Evolutionary conservation across 176 grass and related monocot species (phyloP).

Genomic region (Rhynchospora pubera): DNA sequence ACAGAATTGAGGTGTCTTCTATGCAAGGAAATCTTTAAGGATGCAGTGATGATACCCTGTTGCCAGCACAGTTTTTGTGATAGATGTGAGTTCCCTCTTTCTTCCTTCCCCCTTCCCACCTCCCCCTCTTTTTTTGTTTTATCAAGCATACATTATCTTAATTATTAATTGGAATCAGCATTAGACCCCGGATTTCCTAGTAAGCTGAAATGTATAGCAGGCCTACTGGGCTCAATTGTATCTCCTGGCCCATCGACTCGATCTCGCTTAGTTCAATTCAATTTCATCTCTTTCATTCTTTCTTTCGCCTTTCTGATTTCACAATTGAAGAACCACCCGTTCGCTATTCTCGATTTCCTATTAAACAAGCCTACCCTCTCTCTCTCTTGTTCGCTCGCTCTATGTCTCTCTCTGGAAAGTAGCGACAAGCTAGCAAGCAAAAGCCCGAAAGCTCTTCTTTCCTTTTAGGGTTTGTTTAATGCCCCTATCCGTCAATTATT

Average conservation of each 20-base stretch:
- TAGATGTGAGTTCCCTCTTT: slow-evolving; percentile 28
- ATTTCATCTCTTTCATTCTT: background rate
- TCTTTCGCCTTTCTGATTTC: background rate
- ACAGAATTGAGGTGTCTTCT: slow-evolving; percentile 40
- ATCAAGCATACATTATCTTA: background rate
- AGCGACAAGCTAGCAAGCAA: background rate
- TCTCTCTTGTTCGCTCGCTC: background rate
- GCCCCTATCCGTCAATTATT: background rate
- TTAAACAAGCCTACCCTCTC: background rate
- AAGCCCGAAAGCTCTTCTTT: background rate
- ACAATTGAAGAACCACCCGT: background rate
- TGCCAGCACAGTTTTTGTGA: slow-evolving; percentile 56
- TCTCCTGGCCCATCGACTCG: background rate
- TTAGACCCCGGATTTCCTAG: background rate
- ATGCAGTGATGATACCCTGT: slow-evolving; percentile 47
- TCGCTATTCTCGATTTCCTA: background rate
- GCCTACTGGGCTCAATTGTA: background rate
- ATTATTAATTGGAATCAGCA: background rate
- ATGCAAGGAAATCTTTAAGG: slow-evolving; percentile 37
- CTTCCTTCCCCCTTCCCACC: background rate
- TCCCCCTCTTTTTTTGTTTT: background rate
- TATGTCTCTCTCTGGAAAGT: background rate
- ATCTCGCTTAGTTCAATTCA: slow-evolving; percentile 6
- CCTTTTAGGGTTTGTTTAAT: slow-evolving; percentile 9
- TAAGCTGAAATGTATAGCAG: background rate